Evolutionary conservation across 1,139 yeast species (phyloP), one percentile per base, ranked within the genome.

Genomic region (Kodamaea anthophila): DNA sequence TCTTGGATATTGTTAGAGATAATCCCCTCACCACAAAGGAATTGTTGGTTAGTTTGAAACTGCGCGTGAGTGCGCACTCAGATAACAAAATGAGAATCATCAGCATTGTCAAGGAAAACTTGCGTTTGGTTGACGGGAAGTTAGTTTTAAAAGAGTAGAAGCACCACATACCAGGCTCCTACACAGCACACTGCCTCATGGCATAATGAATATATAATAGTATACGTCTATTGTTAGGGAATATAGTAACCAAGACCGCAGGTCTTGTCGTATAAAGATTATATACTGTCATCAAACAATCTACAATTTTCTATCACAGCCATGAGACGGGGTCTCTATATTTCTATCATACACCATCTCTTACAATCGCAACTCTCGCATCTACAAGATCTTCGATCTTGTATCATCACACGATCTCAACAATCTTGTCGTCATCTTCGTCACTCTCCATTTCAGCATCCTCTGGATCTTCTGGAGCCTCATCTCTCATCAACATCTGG

Each of bases 401-500:
- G 21, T 18, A 15, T 15, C 5, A 7, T 23, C 66, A 62, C 31
- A 70, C 58, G 35, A 75, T 59, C 43, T 77, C 81, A 28, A 74
- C 77, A 20, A 71, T 60, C 38, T 65, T 65, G 33, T 65, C 70
- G 29, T 61, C 64, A 31, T 61, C 58, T 21, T 54, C 53, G 16
- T 51, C 51, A 14, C 50, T 52, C 15, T 61, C 64, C 5, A 49
- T 56, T n/a, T 55, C 57, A 12, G 45, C 53, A 10, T 48, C 55
- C 49, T 15, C 26, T 3, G 24, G 23, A 9, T 40, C 49, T 8
- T 43, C 50, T 9, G 42, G 53, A 11, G 77, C 81, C 47, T 87
- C 97, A 46, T 88, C 97, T 63, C 97, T 77, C 88, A 82, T 81
- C 40, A 87, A 65, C 79, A 85, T 72, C 51, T 87, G 88, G 12